Evolutionary conservation across 225 moss, liverwort and hornwort species (phyloP), one percentile per base, ranked within the genome.

Genomic region (Neckera pumila): DNA sequence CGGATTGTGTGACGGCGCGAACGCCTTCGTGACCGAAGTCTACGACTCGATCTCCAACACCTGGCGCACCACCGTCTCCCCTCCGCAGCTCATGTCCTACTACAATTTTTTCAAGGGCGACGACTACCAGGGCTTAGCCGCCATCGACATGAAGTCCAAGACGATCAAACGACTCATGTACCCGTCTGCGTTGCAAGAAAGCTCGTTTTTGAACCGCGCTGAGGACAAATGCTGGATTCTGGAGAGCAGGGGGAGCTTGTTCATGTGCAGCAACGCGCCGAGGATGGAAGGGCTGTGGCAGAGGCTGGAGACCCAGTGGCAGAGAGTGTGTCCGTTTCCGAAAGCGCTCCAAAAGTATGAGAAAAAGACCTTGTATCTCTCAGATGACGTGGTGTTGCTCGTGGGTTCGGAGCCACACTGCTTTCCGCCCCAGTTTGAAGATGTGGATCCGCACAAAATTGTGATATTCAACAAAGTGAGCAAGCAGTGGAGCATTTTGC

Each of bases 151-250:
- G 14, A 77, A 65, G 84, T 83, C 89, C 62, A 77, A 69, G 70
- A 80, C 26, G 34, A 67, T 91, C 53, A 84, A 88, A 36, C 89
- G 92, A 31, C 83, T 93, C 76, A 73, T 81, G 91, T 91, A 92
- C 80, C 93, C 93, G 22, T 30, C 72, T 42, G 81, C 73, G 51
- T 89, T 93, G 53, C 88, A 84, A 56, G 72, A 86, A 31, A 92
- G 93, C 59, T 84, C 91, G 9, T 92, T 90, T 58, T n/a, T 92
- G 71, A 33, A 88, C 81, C 93, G 88, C 49, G 36, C 64, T 12
- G 92, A 89, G 88, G 92, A 93, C 56, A 92, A 92, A 73, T 93
- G 92, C 89, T 89, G 91, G 92, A 93, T 93, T 84, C 38, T 89
- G 87, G 86, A 93, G 85, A 93, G 89, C 84, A 47, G 28, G 66